A percentile compares a stretch with the other conserved stretches of the same genome.
These are phyloP conservation scores for Mortierella sp. DNA, from an alignment of 371 early-diverging fungal genomes.

Conservation along the genomic window DNA sequence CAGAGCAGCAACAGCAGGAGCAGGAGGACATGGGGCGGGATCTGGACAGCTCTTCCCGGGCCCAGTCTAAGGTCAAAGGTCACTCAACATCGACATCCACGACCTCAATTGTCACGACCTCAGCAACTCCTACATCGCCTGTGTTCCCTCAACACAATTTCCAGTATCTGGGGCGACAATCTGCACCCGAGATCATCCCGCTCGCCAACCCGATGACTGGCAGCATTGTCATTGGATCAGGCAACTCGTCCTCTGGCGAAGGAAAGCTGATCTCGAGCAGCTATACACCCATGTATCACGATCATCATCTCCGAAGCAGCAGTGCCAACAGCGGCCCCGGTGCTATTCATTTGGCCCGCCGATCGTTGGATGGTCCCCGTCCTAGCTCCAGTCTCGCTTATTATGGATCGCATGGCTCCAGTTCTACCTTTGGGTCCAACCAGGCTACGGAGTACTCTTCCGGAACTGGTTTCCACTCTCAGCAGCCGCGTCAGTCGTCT, in stretches of 20 bases:
- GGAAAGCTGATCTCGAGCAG: neutral
- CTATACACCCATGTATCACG: constrained; percentile 14
- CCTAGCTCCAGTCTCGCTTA: constrained; percentile 17
- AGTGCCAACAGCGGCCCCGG: neutral
- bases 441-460: neutral
- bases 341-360: constrained; percentile 8
- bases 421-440: constrained; percentile 10
- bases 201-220: constrained; percentile 31
- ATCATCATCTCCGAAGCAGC: neutral
- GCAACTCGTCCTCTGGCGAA: neutral
- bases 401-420: constrained; percentile 10
- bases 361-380: constrained; percentile 18
- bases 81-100: constrained; percentile 3
- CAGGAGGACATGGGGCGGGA: neutral
- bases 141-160: constrained; percentile 1
- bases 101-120: neutral
- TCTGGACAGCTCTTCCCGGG: neutral
- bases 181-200: constrained; percentile 34
- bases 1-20: neutral
- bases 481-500: neutral
- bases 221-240: constrained; percentile 18
- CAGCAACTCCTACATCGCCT: constrained; percentile 2
- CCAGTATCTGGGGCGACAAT: constrained; percentile 16
- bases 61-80: neutral
- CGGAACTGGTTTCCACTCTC: neutral